Conservation (phyloP, 441 rosid genomes). For the Raphanus hybrid region DNA sequence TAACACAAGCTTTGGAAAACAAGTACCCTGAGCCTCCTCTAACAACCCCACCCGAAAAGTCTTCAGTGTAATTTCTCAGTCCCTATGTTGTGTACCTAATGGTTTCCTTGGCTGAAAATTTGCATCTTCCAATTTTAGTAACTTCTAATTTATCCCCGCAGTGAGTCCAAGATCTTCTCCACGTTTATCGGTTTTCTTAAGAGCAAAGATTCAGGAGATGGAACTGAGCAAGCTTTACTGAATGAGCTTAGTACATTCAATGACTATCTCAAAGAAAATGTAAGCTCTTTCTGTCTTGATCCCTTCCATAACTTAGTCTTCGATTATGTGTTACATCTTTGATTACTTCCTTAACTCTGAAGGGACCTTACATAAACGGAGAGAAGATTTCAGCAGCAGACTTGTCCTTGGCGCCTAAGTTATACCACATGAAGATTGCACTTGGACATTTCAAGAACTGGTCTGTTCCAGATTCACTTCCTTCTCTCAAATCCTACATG, state of each 20-base stretch:
- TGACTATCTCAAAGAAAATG: too few species aligned
- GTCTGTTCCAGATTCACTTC: conserved; percentile 72
- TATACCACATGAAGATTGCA: conserved; percentile 72
- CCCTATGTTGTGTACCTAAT: too few species aligned
- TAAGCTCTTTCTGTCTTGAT: background rate
- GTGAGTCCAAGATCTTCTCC: too few species aligned
- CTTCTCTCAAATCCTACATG: conserved; percentile 60
- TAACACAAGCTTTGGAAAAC: conserved; percentile 77
- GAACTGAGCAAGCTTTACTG: too few species aligned
- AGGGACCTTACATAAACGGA: conserved; percentile 78
- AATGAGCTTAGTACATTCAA: too few species aligned
- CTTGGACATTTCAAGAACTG: conserved; percentile 72
- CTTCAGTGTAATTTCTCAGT: conserved; percentile 60
- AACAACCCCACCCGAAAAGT: conserved; percentile 79
- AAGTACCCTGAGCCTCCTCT: conserved; percentile 87
- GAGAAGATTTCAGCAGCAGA: conserved; percentile 71
- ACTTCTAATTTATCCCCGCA: too few species aligned
- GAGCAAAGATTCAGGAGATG: too few species aligned
- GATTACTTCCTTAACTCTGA: conserved; percentile 11
- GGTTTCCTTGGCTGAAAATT: too few species aligned
- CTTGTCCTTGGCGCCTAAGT: conserved; percentile 65
- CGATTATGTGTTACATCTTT: background rate
- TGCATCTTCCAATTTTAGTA: too few species aligned
- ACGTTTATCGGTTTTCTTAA: too few species aligned
- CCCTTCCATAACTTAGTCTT: conserved; percentile 16